phyloP scores from a whole-genome alignment of 2,329 filamentous ascomycete genomes.

The Didymella exigua region DNA sequence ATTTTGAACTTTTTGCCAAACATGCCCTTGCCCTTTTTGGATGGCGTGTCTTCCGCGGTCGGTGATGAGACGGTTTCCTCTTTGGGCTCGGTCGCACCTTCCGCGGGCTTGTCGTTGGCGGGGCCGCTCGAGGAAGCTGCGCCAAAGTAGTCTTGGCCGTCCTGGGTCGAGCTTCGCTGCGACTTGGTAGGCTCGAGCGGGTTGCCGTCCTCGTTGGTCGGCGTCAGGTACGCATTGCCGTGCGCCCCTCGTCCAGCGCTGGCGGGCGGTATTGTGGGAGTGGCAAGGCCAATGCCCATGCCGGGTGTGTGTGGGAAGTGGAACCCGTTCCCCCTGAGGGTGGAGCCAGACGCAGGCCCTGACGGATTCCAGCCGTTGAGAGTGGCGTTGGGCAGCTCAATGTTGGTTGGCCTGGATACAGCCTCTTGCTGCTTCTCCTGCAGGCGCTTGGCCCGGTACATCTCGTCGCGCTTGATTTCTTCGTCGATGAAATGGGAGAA shows the following conservation, averaged over 20 bases:
- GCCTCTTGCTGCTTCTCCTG: conserved; percentile 65
- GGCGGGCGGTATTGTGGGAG: conserved; percentile 58
- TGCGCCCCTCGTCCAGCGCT: conserved; percentile 44
- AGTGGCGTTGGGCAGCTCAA: conserved; percentile 57
- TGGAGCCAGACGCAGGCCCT: conserved; percentile 55
- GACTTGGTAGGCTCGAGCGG: conserved; percentile 61
- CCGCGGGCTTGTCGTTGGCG: conserved; percentile 35
- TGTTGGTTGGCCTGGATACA: conserved; percentile 60
- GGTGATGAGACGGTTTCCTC: conserved; percentile 45
- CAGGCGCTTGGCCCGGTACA: conserved; percentile 71
- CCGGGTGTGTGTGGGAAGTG: conserved; percentile 71
- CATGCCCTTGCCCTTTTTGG: conserved; percentile 64
- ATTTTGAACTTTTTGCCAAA: conserved; percentile 85
- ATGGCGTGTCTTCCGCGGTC: conserved; percentile 47
- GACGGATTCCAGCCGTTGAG: conserved; percentile 55
- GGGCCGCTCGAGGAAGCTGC: conserved; percentile 27
- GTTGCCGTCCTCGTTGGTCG: conserved; percentile 51
- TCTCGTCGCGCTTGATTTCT: conserved; percentile 81
- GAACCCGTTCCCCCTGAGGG: conserved; percentile 66
- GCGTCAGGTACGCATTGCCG: conserved; percentile 46
- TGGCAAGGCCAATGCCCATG: conserved; percentile 77
- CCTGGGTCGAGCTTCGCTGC: conserved; percentile 59
- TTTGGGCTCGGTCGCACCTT: conserved; percentile 35
- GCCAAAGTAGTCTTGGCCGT: conserved; percentile 76
- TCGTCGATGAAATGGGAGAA: conserved; percentile 90